A percentile compares a stretch with the other conserved stretches of the same genome.
Conservation (phyloP, 208 protist species). For the Trypanosoma conorhini region DNA sequence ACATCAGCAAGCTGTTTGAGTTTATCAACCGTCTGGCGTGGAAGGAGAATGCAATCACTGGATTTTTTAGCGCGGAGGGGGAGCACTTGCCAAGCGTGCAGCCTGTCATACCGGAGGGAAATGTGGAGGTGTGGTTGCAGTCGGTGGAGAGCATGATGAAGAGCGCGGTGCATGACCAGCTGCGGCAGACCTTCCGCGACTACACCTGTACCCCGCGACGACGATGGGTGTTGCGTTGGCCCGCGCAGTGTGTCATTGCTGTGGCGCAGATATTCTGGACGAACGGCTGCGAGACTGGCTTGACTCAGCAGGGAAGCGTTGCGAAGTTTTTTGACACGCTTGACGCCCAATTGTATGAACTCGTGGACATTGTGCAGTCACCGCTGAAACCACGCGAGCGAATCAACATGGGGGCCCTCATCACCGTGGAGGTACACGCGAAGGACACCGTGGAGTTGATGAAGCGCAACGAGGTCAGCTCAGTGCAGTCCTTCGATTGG, state of each 20-base stretch:
- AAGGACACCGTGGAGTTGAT: constrained; percentile 94
- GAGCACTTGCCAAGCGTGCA: constrained; percentile 91
- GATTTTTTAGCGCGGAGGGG: constrained; percentile 93
- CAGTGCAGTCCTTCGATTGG: constrained; percentile 95
- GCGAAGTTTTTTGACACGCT: constrained; percentile 59
- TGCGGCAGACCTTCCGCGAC: constrained; percentile 55
- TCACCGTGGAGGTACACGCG: constrained; percentile 98
- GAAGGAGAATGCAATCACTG: constrained; percentile 81
- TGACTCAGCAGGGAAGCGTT: constrained; percentile 67
- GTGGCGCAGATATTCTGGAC: constrained; percentile 96
- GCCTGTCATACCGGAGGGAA: constrained; percentile 88
- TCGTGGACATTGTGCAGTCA: constrained; percentile 93
- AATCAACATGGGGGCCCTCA: constrained; percentile 96
- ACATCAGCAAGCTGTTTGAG: constrained; percentile 97
- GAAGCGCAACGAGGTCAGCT: constrained; percentile 52
- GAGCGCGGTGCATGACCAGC: constrained; percentile 77
- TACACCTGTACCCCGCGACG: constrained; percentile 70
- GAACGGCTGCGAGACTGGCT: constrained; percentile 90
- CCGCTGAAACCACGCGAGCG: constrained; percentile 79
- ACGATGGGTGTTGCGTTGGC: constrained; percentile 92
- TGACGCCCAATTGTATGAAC: constrained; percentile 83
- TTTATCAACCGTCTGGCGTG: constrained; percentile 91
- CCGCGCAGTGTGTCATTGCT: constrained; percentile 92
- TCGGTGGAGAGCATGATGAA: constrained; percentile 96
- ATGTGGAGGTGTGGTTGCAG: constrained; percentile 97